Evolutionary conservation across 2,329 filamentous ascomycete species (phyloP), one percentile per base, ranked within the genome.

Genomic region (Coniochaeta sp.): DNA sequence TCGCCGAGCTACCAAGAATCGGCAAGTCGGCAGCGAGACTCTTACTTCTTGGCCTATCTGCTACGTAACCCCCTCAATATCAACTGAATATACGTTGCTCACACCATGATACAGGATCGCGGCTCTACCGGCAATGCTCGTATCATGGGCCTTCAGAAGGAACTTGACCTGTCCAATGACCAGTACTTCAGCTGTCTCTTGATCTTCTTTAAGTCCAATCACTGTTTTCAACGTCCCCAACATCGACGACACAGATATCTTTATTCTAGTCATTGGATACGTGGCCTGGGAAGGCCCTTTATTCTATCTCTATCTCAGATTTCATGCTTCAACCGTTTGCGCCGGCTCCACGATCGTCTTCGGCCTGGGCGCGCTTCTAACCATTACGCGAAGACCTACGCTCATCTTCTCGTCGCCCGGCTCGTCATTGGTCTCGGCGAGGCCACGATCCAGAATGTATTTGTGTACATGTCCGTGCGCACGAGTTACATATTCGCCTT

Each of bases 1-100:
- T 67, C 10, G 65, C 65, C 6, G 60, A 64, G 1, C 60, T 63
- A 0, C 65, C 65, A 30, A 67, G 49, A 27, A 66, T 27, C 6
- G 60, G 53, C 6, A 61, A 50, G 12, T 56, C 57, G 1, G 53
- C 59, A 7, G 56, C 53, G 9, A 55, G 51, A 26, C 57, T 18
- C n/a, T 26, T 46, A 46, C 40, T 46, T 46, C 20, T 18, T 46
- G 5, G 40, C 40, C 20, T 46, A 46, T 24, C 26, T 46, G 40
- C 12, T 46, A 46, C 24, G n/a, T 8, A 16, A 16, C 14, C n/a
- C 35, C 20, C n/a, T 22, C n/a, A n/a, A n/a, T n/a, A n/a, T n/a
- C n/a, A n/a, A n/a, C n/a, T n/a, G n/a, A n/a, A n/a, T n/a, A n/a
- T n/a, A n/a, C n/a, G n/a, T 22, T 16, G 6, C n/a, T 16, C 35